Base-by-base conservation (phyloP, 805 yeast genomes). In the Limtongia smithiae region DNA sequence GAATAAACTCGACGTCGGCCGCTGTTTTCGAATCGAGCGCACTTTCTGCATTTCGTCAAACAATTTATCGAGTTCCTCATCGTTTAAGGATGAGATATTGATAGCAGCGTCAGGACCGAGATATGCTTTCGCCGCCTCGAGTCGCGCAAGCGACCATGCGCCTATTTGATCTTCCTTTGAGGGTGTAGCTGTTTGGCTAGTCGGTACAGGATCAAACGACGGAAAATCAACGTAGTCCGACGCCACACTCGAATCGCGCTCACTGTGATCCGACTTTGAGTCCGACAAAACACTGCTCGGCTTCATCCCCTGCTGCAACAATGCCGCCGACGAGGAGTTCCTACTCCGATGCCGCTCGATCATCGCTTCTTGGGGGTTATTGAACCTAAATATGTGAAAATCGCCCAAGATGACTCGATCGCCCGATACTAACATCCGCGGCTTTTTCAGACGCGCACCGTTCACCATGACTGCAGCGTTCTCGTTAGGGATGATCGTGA, bases 381-480 rank as follows among this genome's bases (percentile, higher is more conserved):
- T 62, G 32, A 61, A 62, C 17, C 65, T 43, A 34, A 62, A 62
- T 1, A 62, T 45, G 31, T 61, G 62, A 15, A 47, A 42, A 14
- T 57, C 60, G 7, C 64, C 65, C 20, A 62, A 36, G 7, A 56
- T 51, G 3, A 62, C 41, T 14, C 60, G 44, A 34, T 59, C 60
- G 14, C 65, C 65, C 3, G 63, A 49, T 34, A 50, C 59, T 8
- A 62, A 37, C n/a, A 22, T 20, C 5, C 38, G 52, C 2, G 54
- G 43, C 15, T 46, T 46, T 1, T 30, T 21, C 2, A 60, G 43
- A 4, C 50, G 50, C 15, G 37, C 36, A 2, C 63, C 65, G 36
- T 61, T 59, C 17, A 62, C 58, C 44, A 58, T 41, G 1, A 61
- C 59, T 5, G 53, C 44, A 1, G 57, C 60, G 9, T 44, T 41